phyloP scores from a whole-genome alignment of 805 yeast genomes.

The Wickerhamia fluorescens region DNA sequence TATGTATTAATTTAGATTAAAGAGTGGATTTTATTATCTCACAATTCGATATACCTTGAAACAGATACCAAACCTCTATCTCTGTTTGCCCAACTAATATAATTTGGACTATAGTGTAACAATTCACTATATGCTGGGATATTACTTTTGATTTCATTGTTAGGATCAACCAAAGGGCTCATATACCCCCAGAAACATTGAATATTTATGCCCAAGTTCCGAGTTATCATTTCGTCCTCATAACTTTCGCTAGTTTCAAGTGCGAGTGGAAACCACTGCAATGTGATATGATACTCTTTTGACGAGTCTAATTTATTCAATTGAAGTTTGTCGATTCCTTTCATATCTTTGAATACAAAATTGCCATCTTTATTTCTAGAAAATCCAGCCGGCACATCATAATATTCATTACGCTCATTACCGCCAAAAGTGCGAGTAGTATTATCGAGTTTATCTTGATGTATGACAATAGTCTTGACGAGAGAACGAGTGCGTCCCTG shows the following conservation, averaged over 20 bases:
- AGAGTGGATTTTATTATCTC: too few species aligned
- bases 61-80: constrained; percentile 65
- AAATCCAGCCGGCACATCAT: too few species aligned
- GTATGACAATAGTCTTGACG: constrained; percentile 57
- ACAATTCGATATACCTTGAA: constrained; percentile 33
- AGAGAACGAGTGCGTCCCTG: too few species aligned
- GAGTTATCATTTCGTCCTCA: constrained; percentile 15
- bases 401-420: constrained; percentile 29
- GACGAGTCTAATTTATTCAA: constrained; percentile 63
- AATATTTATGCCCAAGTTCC: constrained; percentile 47
- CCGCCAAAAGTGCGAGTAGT: constrained; percentile 5
- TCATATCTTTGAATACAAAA: constrained; percentile 43
- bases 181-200: constrained; percentile 78
- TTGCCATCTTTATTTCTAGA: constrained; percentile 36
- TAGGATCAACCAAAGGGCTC: constrained; percentile 23
- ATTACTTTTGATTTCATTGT: constrained; percentile 22
- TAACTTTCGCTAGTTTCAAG: constrained; percentile 32
- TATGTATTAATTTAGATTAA: too few species aligned
- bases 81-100: constrained; percentile 57
- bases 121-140: constrained; percentile 72
- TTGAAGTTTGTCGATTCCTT: constrained; percentile 59
- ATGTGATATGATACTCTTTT: constrained; percentile 48
- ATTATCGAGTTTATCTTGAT: constrained; percentile 4
- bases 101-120: constrained; percentile 57
- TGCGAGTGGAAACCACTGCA: constrained; percentile 71